Evolutionary conservation across 2,329 filamentous ascomycete species (phyloP), one percentile per base, ranked within the genome.

Genomic region (Aspergillus nomiae): DNA sequence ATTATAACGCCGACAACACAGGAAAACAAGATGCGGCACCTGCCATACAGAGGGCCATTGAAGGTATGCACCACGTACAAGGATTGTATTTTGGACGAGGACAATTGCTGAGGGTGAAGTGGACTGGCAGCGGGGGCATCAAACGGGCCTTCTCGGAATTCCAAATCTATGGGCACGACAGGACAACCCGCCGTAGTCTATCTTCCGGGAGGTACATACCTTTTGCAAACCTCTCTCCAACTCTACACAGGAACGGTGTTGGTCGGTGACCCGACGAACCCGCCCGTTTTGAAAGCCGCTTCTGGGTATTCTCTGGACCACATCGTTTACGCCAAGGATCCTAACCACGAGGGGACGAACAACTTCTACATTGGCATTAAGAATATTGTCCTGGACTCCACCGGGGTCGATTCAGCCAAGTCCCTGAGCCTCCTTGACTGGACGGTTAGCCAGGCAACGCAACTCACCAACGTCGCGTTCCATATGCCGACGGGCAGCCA

Each of bases 271-370:
- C 76, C 78, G 1, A 70, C 70, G 21, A 71, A 80, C 53, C 74
- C 72, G 14, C 86, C 87, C 0, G 81, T 81, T 0, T 77, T 89
- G 19, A 82, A 84, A 59, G 86, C 85, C 1, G 77, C 81, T 4
- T 56, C 80, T 6, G 80, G 79, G 65, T 88, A 89, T 67, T 69
- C 74, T 1, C 83, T 83, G 14, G 77, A 87, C 32, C 86, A 84
- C 56, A 71, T 89, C 41, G 82, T 89, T 54, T 84, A 87, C 70
- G 84, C 79, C 2, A 74, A 76, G 51, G 78, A 80, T 54, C 70
- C 63, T 65, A 71, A 68, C 60, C 72, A 62, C 56, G 69, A 50
- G 64, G 75, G 65, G 65, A 74, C 59, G 63, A 72, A 66, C n/a
- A 73, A 72, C 61, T 80, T 81, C 62, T 78, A 76, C 56, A 73